phyloP scores from a whole-genome alignment of 257 asterid species.

The Linderniella brevidens region DNA sequence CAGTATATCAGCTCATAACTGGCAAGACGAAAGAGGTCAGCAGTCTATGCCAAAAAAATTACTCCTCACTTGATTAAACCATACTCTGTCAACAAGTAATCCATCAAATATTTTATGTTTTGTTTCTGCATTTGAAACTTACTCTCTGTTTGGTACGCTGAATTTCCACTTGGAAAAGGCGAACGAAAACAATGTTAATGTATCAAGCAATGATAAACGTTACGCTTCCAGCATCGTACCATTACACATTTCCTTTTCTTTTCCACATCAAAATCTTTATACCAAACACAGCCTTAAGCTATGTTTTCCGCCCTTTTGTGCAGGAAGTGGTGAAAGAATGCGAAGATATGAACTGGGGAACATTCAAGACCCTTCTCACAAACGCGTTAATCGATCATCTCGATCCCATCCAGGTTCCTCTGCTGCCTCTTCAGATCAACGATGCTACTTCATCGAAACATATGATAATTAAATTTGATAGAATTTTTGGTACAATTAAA shows the following conservation, averaged over 20 bases:
- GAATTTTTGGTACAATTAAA: neutral
- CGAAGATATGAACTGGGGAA: slow-evolving; percentile 80
- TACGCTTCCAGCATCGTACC: too few relatives aligned
- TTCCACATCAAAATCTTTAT: neutral
- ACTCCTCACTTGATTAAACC: slow-evolving; percentile 5
- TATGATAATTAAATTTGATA: neutral
- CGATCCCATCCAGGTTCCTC: slow-evolving; percentile 84
- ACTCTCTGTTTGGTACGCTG: too few relatives aligned
- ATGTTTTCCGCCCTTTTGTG: slow-evolving; percentile 8
- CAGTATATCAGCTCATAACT: slow-evolving; percentile 74
- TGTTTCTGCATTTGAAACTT: neutral
- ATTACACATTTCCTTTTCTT: neutral
- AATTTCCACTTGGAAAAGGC: too few relatives aligned
- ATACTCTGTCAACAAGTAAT: slow-evolving; percentile 6
- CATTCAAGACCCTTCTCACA: slow-evolving; percentile 58
- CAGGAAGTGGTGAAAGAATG: slow-evolving; percentile 89
- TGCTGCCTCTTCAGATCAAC: slow-evolving; percentile 9
- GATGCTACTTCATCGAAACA: neutral
- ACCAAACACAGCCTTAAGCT: neutral
- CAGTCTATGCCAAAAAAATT: slow-evolving; percentile 5
- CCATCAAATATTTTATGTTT: neutral
- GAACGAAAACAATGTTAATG: too few relatives aligned
- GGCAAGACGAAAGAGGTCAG: slow-evolving; percentile 82
- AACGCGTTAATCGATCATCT: slow-evolving; percentile 84
- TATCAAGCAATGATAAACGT: too few relatives aligned